Base-by-base conservation (phyloP, 2,329 filamentous ascomycete genomes). In the Westerdykella ornata region DNA sequence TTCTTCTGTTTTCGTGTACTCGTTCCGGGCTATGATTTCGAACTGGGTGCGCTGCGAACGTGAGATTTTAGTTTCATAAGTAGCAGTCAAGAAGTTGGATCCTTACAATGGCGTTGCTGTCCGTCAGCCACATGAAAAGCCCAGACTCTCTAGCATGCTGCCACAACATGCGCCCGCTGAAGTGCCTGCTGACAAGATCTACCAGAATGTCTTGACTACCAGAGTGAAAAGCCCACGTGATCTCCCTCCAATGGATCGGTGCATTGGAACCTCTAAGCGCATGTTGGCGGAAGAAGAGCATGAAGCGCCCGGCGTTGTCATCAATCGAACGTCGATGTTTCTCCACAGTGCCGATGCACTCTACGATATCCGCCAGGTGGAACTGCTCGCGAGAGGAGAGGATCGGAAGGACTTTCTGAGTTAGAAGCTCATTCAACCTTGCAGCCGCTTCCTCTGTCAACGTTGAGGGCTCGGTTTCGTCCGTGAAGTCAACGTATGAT, bases 121-220 rank as follows among this genome's bases (percentile, higher is more conserved):
- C 89, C 0, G 81, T 79, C 48, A 98, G 74, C 90, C 92, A 98
- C 81, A 96, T 90, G 59, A 95, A 96, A 41, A 97, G 75, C 9
- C 92, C 92, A 51, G 84, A 87, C 60, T 94, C 84, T 35, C 84
- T 77, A 1, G 90, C 92, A 54, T 89, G 77, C 48, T 84, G 78
- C 92, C 92, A 98, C 5, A 83, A 70, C 70, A 97, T 75, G 44
- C 79, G 82, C 1, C 84, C 83, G 48, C 88, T 84, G 53, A 84
- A 88, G 55, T 94, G 87, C 15, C 79, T 74, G 9, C 82, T 81
- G 8, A 95, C 84, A 53, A 95, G 82, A 61, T 95, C 87, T 1
- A 85, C 72, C 14, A 97, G 71, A 30, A 97, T 89, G 59, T 97
- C 90, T 65, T 98, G 92, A 45, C 88, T 87, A 9, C 72, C 78